Conservation (phyloP, 352 stramenopile species). For the Thraustochytrium striatum region DNA sequence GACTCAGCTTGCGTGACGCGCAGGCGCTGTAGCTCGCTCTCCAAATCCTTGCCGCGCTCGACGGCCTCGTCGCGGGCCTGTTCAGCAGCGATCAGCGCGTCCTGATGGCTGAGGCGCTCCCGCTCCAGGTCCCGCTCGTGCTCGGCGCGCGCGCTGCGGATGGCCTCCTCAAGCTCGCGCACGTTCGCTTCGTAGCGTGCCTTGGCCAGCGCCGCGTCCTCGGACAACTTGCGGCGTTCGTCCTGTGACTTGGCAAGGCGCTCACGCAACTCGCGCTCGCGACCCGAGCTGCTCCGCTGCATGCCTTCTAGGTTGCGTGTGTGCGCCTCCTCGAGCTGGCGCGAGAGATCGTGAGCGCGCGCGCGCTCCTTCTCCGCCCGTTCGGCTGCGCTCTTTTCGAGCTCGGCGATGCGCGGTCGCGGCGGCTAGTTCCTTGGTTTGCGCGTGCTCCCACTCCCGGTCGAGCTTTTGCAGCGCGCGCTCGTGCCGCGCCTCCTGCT, state of each 20-base stretch:
- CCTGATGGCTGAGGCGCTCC: not conserved
- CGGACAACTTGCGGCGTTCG: not conserved
- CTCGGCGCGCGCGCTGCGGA: not conserved
- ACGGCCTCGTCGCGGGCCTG: constrained; percentile 11
- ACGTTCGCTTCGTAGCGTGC: not conserved
- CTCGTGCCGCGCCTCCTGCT: constrained; percentile 2
- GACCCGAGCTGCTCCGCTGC: not conserved
- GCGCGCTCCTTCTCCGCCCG: not conserved
- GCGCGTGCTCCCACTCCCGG: not conserved
- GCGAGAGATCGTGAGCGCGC: not conserved
- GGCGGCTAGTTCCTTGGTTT: not conserved
- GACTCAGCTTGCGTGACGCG: too few relatives aligned
- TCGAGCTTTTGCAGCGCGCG: not conserved
- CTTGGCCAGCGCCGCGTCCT: constrained; percentile 2
- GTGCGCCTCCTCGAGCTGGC: not conserved
- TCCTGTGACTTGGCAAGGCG: not conserved
- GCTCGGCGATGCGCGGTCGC: not conserved
- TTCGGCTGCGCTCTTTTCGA: not conserved
- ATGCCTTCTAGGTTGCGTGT: not conserved
- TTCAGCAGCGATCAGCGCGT: not conserved
- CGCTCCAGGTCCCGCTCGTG: constrained; percentile 8
- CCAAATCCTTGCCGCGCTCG: constrained; percentile 4
- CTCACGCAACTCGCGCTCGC: not conserved
- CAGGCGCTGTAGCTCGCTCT: too few relatives aligned
- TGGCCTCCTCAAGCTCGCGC: not conserved